A percentile compares a stretch with the other conserved stretches of the same genome.
phyloP scores from a whole-genome alignment of 2,329 filamentous ascomycete genomes.

The Ascochyta rabiei region DNA sequence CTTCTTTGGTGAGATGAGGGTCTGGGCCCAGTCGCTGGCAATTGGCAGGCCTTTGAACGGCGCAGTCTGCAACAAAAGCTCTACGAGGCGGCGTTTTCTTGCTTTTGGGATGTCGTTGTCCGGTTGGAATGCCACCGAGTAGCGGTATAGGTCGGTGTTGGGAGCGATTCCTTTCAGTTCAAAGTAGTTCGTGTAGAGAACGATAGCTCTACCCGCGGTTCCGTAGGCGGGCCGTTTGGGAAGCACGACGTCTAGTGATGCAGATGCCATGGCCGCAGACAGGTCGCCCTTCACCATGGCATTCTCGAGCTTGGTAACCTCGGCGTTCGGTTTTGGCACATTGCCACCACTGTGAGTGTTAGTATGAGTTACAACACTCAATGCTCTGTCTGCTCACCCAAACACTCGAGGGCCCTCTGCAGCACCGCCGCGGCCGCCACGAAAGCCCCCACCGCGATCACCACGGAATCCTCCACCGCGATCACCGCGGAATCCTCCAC shows the following conservation, averaged over 20 bases:
- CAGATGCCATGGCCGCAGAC: constrained; percentile 27
- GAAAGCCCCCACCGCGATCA: not conserved
- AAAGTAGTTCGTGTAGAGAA: constrained; percentile 52
- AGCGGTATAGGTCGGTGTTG: constrained; percentile 33
- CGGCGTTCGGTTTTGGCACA: constrained; percentile 42
- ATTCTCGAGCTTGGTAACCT: constrained; percentile 39
- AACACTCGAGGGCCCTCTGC: constrained; percentile 23
- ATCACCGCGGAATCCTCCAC: constrained; percentile 20
- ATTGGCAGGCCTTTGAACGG: constrained; percentile 38
- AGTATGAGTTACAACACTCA: not conserved
- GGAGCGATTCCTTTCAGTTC: constrained; percentile 41
- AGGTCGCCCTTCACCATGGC: constrained; percentile 38
- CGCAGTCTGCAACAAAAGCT: constrained; percentile 49
- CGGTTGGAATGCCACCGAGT: constrained; percentile 42
- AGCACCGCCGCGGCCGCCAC: not conserved
- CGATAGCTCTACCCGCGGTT: constrained; percentile 43
- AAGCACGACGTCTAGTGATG: constrained; percentile 30
- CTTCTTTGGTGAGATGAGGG: constrained; percentile 34
- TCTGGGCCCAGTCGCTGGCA: constrained; percentile 50
- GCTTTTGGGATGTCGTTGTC: constrained; percentile 45
- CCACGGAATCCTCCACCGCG: constrained; percentile 14
- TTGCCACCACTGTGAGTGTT: constrained; percentile 29
- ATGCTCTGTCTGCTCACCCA: constrained; percentile 24
- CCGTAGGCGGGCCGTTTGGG: constrained; percentile 44
- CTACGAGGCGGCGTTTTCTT: constrained; percentile 56